These are phyloP conservation scores for Mycena galericulata DNA, from an alignment of 768 basidiomycete species.

Conservation along the genomic window DNA sequence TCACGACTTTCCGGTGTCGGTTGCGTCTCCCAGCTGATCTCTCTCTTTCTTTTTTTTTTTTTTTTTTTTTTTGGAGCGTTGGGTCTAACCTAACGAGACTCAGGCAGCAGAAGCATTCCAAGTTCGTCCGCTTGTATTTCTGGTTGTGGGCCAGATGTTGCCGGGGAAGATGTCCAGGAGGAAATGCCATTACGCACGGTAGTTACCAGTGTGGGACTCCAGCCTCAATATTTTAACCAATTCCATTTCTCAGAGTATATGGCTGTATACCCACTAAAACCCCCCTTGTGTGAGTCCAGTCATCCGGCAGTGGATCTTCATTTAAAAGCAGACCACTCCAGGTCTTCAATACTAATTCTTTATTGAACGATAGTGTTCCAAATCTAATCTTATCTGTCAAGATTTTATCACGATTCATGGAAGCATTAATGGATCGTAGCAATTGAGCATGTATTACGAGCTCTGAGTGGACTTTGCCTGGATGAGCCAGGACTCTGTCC, in stretches of 20 bases:
- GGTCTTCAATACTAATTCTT: too few species aligned
- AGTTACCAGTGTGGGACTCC: neutral
- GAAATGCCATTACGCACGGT: neutral
- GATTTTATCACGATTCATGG: neutral
- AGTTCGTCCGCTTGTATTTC: neutral
- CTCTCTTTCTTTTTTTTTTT: neutral
- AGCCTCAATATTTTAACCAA: neutral
- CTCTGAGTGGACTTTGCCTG: neutral
- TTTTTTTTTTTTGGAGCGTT: neutral
- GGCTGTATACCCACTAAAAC: neutral
- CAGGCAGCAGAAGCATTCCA: neutral
- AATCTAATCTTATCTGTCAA: neutral
- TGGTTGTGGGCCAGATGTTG: neutral
- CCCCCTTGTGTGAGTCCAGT: neutral
- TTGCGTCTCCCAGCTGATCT: too few species aligned
- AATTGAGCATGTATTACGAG: neutral
- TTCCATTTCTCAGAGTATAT: neutral
- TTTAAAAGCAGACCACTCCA: neutral
- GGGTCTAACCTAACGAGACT: neutral
- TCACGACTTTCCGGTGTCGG: too few species aligned
- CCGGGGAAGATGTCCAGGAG: neutral
- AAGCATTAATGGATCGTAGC: neutral
- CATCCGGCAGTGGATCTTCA: neutral
- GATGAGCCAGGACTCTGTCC: neutral
- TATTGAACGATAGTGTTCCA: neutral